Evolutionary conservation across 1,139 yeast genomes (phyloP), one percentile per base, ranked within the genome.

Genomic region (Geotrichum klebahnii): DNA sequence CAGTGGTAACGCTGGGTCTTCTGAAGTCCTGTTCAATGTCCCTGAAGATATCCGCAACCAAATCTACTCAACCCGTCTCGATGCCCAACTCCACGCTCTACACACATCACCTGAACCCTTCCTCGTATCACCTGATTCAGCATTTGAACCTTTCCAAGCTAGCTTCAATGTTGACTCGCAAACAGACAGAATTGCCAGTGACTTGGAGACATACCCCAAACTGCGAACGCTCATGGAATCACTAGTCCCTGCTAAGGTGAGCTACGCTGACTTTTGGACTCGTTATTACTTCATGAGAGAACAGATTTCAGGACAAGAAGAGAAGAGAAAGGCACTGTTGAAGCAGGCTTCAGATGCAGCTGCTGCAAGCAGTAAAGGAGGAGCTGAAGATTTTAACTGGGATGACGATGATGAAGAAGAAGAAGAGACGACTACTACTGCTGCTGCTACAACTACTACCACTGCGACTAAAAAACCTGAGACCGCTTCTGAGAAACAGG

Each of bases 261-360:
- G 80, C 0, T 84, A 81, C 58, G 71, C 75, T 28, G 71, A 72
- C 41, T 90, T 90, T 65, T 90, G 97, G 97, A 70, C 72, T 42
- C 75, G 82, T 43, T 90, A 87, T 67, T 85, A 80, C 65, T 72
- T 69, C 53, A 74, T 78, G 63, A 79, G 79, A 51, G 67, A 69
- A 16, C 74, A 75, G 56, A 78, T 88, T 43, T 72, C 79, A 41
- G 76, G 75, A 26, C 81, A 79, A 57, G 96, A 88, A 58, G 72
- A 74, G 57, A 78, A 79, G 61, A 77, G 96, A 58, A 82, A 80
- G 65, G 75, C 75, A 52, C 69, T 88, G 44, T 70, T 86, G 46
- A 68, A 70, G 24, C 72, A 69, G 53, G 69, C 70, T 41, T 56
- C 53, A 12, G 68, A 73, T 3, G 77, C 70, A 2, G 65, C 57